Percentiles rank a stretch among this genome's conserved stretches.
Evolutionary conservation across 352 stramenopile species (phyloP).

Genomic region (Globisporangium iwayamae): DNA sequence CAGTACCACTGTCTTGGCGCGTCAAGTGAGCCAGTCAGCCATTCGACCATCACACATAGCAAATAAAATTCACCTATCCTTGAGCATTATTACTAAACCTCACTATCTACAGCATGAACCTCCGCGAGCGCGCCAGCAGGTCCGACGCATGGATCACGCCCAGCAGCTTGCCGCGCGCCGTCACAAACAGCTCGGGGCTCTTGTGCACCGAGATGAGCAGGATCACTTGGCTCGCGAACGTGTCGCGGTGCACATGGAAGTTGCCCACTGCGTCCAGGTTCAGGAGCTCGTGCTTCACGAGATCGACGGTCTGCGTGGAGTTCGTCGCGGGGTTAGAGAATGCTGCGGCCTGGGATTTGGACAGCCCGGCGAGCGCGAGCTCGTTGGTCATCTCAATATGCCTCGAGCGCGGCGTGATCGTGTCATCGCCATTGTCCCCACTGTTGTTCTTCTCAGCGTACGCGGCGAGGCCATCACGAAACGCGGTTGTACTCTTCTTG

Average conservation of each 20-base stretch:
- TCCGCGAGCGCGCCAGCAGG: conserved; percentile 56
- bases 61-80: neutral
- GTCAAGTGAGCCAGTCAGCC: conserved; percentile 2
- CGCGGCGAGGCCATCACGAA: neutral
- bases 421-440: neutral
- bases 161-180: conserved; percentile 61
- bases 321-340: conserved; percentile 36
- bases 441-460: conserved; percentile 4
- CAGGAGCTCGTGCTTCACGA: conserved; percentile 56
- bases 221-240: conserved; percentile 67
- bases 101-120: conserved; percentile 43
- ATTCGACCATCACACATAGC: neutral
- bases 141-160: conserved; percentile 70
- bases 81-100: neutral
- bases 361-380: conserved; percentile 26
- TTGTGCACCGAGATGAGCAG: conserved; percentile 83
- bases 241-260: conserved; percentile 68
- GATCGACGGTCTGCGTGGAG: conserved; percentile 33
- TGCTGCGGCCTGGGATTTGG: conserved; percentile 22
- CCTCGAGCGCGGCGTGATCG: conserved; percentile 22
- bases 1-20: conserved; percentile 1
- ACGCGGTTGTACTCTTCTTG: neutral
- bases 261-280: conserved; percentile 54
- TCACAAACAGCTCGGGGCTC: conserved; percentile 69
- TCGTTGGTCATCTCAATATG: conserved; percentile 17